Percentiles rank a stretch among this genome's conserved stretches.
Conservation (phyloP, 495 filamentous ascomycete genomes). For the Parathielavia hyrcaniae region DNA sequence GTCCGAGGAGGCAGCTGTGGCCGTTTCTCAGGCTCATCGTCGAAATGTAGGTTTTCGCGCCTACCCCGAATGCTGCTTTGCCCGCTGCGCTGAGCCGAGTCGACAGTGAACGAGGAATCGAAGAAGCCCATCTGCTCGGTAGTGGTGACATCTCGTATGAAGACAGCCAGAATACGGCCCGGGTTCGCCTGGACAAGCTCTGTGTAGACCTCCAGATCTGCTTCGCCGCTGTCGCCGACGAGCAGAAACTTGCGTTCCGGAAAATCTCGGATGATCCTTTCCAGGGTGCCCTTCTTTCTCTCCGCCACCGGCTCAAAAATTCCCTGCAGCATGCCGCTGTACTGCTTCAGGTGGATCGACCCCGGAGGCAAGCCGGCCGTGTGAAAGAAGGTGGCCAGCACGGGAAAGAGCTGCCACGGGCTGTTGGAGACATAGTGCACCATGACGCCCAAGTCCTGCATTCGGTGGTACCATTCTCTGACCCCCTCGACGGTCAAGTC, state of each 20-base stretch:
- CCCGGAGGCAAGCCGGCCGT: constrained; percentile 74
- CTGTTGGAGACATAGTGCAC: constrained; percentile 92
- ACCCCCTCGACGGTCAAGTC: constrained; percentile 83
- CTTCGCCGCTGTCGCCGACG: constrained; percentile 92
- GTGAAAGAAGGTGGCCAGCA: constrained; percentile 76
- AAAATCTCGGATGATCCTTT: constrained; percentile 82
- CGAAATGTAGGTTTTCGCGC: constrained; percentile 13
- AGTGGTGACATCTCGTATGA: constrained; percentile 92
- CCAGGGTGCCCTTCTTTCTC: constrained; percentile 79
- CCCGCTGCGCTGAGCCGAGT: constrained; percentile 18
- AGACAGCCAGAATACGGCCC: constrained; percentile 70
- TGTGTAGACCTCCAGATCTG: constrained; percentile 94
- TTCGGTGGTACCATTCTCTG: constrained; percentile 73
- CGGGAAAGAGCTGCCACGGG: constrained; percentile 91
- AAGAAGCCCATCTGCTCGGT: constrained; percentile 63
- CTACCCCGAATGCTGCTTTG: constrained; percentile 20
- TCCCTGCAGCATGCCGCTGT: constrained; percentile 89
- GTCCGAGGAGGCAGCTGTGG: constrained; percentile 37
- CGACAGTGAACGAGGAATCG: constrained; percentile 54
- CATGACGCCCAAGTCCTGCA: constrained; percentile 72
- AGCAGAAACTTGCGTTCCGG: constrained; percentile 84
- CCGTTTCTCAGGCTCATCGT: constrained; percentile 27
- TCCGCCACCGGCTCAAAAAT: constrained; percentile 98
- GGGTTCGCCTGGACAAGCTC: constrained; percentile 82
- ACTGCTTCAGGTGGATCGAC: constrained; percentile 91